Conservation (phyloP, 2,329 filamentous ascomycete genomes). For the Neonectria faginata region DNA sequence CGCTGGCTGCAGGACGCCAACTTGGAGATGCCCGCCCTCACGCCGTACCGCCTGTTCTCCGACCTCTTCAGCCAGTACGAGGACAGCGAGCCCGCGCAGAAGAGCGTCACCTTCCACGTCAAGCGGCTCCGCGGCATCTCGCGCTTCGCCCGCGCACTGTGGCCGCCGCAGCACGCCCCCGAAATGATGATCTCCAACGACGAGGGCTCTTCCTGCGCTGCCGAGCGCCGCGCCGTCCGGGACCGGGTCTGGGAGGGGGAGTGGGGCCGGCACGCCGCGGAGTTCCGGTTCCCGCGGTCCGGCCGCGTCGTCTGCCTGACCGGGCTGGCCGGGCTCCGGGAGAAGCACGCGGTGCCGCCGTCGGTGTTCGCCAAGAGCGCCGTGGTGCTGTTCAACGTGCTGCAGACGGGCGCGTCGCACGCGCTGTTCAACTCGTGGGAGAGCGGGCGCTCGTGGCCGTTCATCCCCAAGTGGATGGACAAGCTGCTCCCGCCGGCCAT, state of each 20-base stretch:
- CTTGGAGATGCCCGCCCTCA: constrained; percentile 35
- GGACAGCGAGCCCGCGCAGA: constrained; percentile 44
- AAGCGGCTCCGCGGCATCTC: constrained; percentile 51
- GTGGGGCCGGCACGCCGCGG: constrained; percentile 41
- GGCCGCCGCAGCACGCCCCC: constrained; percentile 49
- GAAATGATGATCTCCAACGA: constrained; percentile 52
- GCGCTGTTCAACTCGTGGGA: constrained; percentile 53
- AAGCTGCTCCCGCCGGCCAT: constrained; percentile 50
- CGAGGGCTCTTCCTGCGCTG: constrained; percentile 28
- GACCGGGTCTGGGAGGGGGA: constrained; percentile 46
- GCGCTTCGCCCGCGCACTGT: constrained; percentile 46
- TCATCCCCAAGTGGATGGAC: constrained; percentile 52
- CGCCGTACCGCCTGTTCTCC: constrained; percentile 48
- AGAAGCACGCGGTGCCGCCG: constrained; percentile 39
- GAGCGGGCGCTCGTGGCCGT: constrained; percentile 52
- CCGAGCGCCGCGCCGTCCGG: constrained; percentile 40
- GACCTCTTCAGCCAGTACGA: constrained; percentile 49
- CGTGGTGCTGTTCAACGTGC: constrained; percentile 50
- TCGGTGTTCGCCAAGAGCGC: constrained; percentile 49
- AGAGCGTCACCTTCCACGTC: constrained; percentile 48
- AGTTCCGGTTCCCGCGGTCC: constrained; percentile 49
- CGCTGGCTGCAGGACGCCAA: constrained; percentile 43
- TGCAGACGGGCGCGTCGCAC: constrained; percentile 47
- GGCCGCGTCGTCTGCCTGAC: constrained; percentile 47
- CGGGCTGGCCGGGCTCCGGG: constrained; percentile 39